Percentiles rank a stretch among this genome's conserved stretches.
Conservation (phyloP, 176 grass and related monocot genomes). For the Secale cereale region DNA sequence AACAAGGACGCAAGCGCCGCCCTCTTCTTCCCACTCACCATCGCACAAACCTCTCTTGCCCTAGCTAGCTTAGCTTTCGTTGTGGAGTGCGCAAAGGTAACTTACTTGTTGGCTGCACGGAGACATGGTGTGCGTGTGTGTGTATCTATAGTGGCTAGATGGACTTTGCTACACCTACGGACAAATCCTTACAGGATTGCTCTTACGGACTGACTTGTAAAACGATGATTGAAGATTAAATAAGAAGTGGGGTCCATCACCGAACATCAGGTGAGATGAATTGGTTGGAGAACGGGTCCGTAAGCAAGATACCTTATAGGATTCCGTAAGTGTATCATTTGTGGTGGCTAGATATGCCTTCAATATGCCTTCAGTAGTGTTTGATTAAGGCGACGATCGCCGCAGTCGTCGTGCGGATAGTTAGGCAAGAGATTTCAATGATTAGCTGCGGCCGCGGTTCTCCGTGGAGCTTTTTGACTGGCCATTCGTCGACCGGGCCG, state of each 20-base stretch:
- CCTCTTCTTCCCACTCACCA: constrained; percentile 31
- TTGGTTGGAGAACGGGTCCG: no score
- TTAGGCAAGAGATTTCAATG: constrained; percentile 36
- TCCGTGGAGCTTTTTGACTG: constrained; percentile 18
- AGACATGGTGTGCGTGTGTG: background rate
- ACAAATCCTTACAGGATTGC: no score
- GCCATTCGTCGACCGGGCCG: constrained; percentile 5
- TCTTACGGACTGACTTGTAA: no score
- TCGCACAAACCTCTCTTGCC: background rate
- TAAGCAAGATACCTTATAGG: no score
- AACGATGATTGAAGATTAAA: no score
- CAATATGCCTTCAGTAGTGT: background rate
- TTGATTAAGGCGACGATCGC: background rate
- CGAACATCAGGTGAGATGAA: no score
- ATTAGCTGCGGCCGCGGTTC: constrained; percentile 3
- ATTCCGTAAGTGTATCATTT: no score
- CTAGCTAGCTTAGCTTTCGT: background rate
- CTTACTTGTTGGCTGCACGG: constrained; percentile 17
- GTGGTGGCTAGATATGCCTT: no score
- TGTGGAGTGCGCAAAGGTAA: background rate
- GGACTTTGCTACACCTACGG: no score
- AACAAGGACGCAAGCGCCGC: constrained; percentile 31
- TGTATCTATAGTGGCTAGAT: background rate
- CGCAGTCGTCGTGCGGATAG: constrained; percentile 1
- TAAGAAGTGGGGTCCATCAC: no score